Percentiles rank a stretch among this genome's conserved stretches.
phyloP scores from a whole-genome alignment of 2,329 filamentous ascomycete species.

The Penicillium capsulatum region DNA sequence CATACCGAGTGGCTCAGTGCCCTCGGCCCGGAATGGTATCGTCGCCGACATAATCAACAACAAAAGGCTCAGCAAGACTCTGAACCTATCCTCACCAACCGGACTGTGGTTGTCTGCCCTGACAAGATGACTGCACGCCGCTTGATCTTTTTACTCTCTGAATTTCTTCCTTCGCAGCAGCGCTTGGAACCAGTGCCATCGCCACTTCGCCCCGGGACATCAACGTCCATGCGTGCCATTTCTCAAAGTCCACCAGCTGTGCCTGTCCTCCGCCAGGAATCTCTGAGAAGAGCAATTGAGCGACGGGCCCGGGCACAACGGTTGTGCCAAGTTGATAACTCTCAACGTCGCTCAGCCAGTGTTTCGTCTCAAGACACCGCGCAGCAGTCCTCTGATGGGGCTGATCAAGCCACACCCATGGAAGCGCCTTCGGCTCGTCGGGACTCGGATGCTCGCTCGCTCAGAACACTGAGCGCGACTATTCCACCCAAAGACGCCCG shows the following conservation, averaged over 20 bases:
- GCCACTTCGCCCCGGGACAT: constrained; percentile 39
- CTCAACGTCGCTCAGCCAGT: constrained; percentile 41
- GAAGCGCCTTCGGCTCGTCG: constrained; percentile 31
- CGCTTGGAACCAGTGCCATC: constrained; percentile 38
- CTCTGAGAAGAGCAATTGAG: constrained; percentile 53
- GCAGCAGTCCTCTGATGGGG: constrained; percentile 33
- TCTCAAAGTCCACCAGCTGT: constrained; percentile 53
- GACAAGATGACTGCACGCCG: constrained; percentile 58
- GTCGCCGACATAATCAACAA: constrained; percentile 50
- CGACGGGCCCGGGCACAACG: constrained; percentile 48
- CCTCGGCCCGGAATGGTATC: constrained; percentile 53
- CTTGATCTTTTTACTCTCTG: constrained; percentile 55
- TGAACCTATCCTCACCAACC: constrained; percentile 47
- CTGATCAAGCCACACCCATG: constrained; percentile 24
- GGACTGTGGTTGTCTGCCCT: constrained; percentile 55
- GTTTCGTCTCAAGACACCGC: constrained; percentile 43
- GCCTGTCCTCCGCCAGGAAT: constrained; percentile 50
- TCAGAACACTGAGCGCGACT: constrained; percentile 41
- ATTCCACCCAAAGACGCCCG: constrained; percentile 45
- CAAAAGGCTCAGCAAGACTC: constrained; percentile 47
- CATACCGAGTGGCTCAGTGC: constrained; percentile 58
- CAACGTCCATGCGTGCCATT: constrained; percentile 46
- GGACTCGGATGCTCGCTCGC: constrained; percentile 44
- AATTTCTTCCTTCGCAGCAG: constrained; percentile 53
- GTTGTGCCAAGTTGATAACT: constrained; percentile 33